These are phyloP conservation scores for Prunus yedoensis DNA, from an alignment of 331 rosid species.

Conservation along the genomic window DNA sequence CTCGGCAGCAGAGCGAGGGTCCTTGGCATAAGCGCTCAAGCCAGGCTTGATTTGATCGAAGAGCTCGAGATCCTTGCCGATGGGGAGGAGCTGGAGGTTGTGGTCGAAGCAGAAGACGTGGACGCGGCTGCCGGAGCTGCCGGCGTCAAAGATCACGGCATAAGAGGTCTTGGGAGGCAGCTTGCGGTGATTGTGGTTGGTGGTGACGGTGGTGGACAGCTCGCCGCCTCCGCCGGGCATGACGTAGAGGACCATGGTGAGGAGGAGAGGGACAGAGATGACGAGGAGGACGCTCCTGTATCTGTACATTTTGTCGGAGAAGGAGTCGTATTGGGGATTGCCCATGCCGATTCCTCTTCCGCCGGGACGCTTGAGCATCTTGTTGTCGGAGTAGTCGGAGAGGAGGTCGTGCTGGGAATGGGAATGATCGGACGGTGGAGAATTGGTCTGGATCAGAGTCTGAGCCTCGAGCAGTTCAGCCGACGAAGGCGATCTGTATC, in stretches of 20 bases:
- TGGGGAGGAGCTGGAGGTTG: constrained; percentile 75
- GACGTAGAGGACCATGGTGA: constrained; percentile 58
- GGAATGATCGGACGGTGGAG: constrained; percentile 60
- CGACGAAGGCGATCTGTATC: constrained; percentile 91
- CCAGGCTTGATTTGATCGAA: constrained; percentile 72
- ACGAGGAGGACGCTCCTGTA: constrained; percentile 71
- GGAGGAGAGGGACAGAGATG: constrained; percentile 62
- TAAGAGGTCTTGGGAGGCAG: constrained; percentile 43
- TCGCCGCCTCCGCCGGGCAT: constrained; percentile 45
- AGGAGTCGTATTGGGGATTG: constrained; percentile 44
- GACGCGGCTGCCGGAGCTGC: constrained; percentile 99
- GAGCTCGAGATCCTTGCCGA: constrained; percentile 90
- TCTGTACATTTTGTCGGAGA: constrained; percentile 70
- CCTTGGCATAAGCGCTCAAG: constrained; percentile 65
- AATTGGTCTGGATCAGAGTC: constrained; percentile 31
- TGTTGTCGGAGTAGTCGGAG: constrained; percentile 45
- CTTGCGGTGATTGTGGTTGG: constrained; percentile 49
- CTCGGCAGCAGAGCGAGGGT: constrained; percentile 72
- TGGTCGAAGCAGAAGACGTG: constrained; percentile 82
- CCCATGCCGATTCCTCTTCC: constrained; percentile 30
- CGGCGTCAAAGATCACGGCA: constrained; percentile 94
- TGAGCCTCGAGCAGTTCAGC: constrained; percentile 74
- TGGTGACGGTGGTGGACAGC: constrained; percentile 11
- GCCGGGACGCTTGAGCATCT: constrained; percentile 82
- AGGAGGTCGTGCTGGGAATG: background rate